Percentiles rank a stretch among this genome's conserved stretches.
Conservation (phyloP, 306 rosid species). For the Phaseolus lunatus region DNA sequence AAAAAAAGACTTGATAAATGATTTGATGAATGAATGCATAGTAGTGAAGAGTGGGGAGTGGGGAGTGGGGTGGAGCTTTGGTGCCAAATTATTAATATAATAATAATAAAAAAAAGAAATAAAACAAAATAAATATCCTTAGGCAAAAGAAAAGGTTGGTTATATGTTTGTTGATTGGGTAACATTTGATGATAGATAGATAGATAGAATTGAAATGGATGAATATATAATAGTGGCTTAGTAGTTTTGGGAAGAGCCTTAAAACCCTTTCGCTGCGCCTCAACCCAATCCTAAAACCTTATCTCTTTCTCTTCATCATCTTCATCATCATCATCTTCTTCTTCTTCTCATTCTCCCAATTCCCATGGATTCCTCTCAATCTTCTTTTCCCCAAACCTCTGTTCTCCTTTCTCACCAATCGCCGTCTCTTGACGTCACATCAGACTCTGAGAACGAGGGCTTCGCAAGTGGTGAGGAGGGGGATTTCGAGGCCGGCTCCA, state of each 20-base stretch:
- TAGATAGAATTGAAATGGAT: not conserved
- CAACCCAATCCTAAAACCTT: conserved; percentile 41
- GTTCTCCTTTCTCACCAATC: conserved; percentile 45
- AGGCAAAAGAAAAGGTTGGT: not conserved
- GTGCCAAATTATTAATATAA: too few species aligned
- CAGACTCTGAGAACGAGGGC: conserved; percentile 65
- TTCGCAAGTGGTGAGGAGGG: conserved; percentile 69
- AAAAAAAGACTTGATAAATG: too few species aligned
- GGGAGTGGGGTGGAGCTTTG: too few species aligned
- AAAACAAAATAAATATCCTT: not conserved
- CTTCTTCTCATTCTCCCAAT: not conserved
- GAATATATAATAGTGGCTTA: not conserved
- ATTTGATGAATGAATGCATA: too few species aligned
- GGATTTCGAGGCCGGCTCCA: conserved; percentile 53
- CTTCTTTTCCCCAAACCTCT: conserved; percentile 22
- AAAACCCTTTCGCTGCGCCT: conserved; percentile 33
- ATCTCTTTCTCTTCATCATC: conserved; percentile 18
- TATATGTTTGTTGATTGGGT: conserved; percentile 3
- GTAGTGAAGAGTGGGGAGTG: too few species aligned
- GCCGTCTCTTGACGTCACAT: conserved; percentile 17
- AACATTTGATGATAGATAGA: not conserved
- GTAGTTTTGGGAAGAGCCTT: not conserved
- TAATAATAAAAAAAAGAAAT: too few species aligned
- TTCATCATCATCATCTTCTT: not conserved
- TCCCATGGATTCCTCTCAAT: conserved; percentile 53